Percentiles rank a stretch among this genome's conserved stretches.
Evolutionary conservation across 1,284 basidiomycete species (phyloP).

Genomic region (Mycena citricolor): DNA sequence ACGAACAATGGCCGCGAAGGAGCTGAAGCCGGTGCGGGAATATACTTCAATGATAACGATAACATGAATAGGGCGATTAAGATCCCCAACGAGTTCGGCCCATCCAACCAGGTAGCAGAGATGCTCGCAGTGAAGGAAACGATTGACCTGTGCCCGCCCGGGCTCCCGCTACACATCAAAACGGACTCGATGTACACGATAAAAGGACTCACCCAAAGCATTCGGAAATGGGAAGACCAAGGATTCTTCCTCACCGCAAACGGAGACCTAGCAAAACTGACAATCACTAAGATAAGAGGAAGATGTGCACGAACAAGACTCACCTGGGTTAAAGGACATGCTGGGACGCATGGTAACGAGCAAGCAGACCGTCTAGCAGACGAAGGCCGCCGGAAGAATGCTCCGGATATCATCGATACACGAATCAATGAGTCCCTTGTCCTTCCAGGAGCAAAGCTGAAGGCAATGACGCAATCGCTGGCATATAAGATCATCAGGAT

Average conservation of each 20-base stretch:
- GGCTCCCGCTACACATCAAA: constrained; percentile 2
- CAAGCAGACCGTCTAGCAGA: constrained; percentile 23
- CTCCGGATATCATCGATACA: background rate
- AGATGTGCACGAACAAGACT: constrained; percentile 18
- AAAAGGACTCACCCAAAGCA: constrained; percentile 19
- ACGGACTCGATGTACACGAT: constrained; percentile 25
- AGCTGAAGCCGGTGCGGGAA: background rate
- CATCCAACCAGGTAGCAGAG: constrained; percentile 28
- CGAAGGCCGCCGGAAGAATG: constrained; percentile 3
- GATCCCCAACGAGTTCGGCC: constrained; percentile 11
- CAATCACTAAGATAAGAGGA: constrained; percentile 10
- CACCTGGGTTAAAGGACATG: constrained; percentile 27
- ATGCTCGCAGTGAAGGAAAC: constrained; percentile 21
- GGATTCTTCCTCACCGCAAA: constrained; percentile 22
- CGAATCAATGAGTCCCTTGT: background rate
- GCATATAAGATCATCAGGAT: constrained; percentile 6
- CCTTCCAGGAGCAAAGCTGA: constrained; percentile 8
- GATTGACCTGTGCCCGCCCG: background rate
- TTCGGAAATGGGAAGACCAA: constrained; percentile 22
- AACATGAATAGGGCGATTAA: background rate
- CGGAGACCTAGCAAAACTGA: constrained; percentile 1
- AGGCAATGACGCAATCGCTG: constrained; percentile 2
- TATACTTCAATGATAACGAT: background rate
- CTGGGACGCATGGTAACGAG: constrained; percentile 21
- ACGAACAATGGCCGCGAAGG: background rate